phyloP scores from a whole-genome alignment of 129 eudicot species.

The Escallonia rubra region DNA sequence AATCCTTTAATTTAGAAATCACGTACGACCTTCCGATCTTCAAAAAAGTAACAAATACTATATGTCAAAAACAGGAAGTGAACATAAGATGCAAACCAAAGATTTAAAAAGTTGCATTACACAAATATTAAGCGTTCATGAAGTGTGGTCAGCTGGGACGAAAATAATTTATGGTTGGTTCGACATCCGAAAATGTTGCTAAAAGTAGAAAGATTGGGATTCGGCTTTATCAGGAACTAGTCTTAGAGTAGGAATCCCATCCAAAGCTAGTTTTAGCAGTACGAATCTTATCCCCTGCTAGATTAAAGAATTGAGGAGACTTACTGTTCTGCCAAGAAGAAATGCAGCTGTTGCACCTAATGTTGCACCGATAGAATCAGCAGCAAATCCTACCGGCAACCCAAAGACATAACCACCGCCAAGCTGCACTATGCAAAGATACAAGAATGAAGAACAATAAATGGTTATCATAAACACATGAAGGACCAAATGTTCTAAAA shows the following conservation, averaged over 20 bases:
- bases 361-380: conserved; percentile 94
- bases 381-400: conserved; percentile 79
- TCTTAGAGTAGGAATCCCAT: conserved; percentile 4
- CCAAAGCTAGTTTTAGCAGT: conserved; percentile 4
- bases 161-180: conserved; percentile 8
- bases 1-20: conserved; percentile 65
- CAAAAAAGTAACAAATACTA: conserved; percentile 14
- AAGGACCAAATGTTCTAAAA: not conserved
- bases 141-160: conserved; percentile 1
- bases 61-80: not conserved
- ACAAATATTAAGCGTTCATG: not conserved
- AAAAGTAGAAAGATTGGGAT: not conserved
- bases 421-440: conserved; percentile 46
- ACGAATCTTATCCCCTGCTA: conserved; percentile 5
- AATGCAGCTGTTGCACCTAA: conserved; percentile 94
- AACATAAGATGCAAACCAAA: no score
- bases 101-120: no score
- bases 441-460: not conserved
- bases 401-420: conserved; percentile 99
- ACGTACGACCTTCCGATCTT: conserved; percentile 94
- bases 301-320: conserved; percentile 9
- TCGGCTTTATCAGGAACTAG: not conserved
- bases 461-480: conserved; percentile 8
- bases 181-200: conserved; percentile 3
- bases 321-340: conserved; percentile 90